These are phyloP conservation scores for Echium plantagineum DNA, from an alignment of 257 asterid species.

Conservation along the genomic window DNA sequence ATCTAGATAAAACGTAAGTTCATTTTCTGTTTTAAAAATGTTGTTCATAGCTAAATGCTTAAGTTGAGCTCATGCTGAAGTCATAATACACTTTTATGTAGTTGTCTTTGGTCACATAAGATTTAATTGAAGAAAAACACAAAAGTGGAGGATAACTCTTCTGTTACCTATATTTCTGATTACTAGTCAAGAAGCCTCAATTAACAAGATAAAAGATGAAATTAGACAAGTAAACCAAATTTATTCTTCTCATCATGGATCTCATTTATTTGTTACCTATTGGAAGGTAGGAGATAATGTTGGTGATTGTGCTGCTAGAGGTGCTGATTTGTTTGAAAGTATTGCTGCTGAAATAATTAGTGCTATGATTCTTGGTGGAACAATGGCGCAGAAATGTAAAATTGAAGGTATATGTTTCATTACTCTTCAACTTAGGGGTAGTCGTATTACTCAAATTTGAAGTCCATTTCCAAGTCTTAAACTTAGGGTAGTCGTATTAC, in stretches of 20 bases:
- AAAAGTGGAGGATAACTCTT: no score
- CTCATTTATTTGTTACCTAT: slow-evolving; percentile 16
- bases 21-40: no score
- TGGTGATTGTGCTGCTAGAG: slow-evolving; percentile 99
- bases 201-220: no score
- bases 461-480: no score
- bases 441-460: no score
- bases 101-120: no score
- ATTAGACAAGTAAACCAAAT: no score
- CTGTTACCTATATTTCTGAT: no score
- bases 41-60: neutral
- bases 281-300: slow-evolving; percentile 96
- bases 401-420: slow-evolving; percentile 49
- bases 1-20: neutral
- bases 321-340: slow-evolving; percentile 99
- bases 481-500: no score
- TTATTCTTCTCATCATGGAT: neutral
- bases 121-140: no score
- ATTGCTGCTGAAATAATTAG: slow-evolving; percentile 99
- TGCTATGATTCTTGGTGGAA: slow-evolving; percentile 99
- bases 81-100: slow-evolving; percentile 1
- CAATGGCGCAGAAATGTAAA: slow-evolving; percentile 93
- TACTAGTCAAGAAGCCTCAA: no score
- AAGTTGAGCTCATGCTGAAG: neutral
- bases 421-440: no score